phyloP scores from a whole-genome alignment of 192 early-diverging fungal species.

The Phycomyces blakesleeanus region DNA sequence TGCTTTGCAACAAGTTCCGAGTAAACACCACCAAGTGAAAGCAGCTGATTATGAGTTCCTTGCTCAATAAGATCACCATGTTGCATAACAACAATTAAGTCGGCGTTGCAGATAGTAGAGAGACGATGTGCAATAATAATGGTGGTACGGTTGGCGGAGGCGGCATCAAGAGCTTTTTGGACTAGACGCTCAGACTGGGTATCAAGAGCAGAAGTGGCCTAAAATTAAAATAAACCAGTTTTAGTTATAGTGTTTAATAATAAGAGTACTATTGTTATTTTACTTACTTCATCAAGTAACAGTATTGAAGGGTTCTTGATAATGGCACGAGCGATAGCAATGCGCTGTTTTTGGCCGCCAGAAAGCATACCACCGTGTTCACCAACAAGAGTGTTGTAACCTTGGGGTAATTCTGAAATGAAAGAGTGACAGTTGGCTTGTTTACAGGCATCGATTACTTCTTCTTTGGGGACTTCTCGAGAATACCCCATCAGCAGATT shows the following conservation, averaged over 20 bases:
- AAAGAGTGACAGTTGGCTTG: conserved; percentile 80
- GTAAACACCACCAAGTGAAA: conserved; percentile 61
- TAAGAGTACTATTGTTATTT: neutral
- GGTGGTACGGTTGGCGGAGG: conserved; percentile 73
- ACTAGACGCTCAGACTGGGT: conserved; percentile 75
- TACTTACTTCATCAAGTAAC: conserved; percentile 67
- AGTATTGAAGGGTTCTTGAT: conserved; percentile 86
- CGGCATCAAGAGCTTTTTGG: conserved; percentile 79
- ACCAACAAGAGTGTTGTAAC: conserved; percentile 83
- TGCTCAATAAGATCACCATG: conserved; percentile 65
- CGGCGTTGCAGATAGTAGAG: conserved; percentile 84
- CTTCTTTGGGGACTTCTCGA: conserved; percentile 55
- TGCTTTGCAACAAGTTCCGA: conserved; percentile 63
- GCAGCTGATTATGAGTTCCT: conserved; percentile 77
- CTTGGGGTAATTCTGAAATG: conserved; percentile 75
- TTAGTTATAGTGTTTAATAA: neutral
- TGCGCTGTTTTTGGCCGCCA: conserved; percentile 94
- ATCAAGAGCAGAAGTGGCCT: conserved; percentile 83
- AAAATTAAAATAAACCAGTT: conserved; percentile 4
- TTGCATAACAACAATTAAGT: conserved; percentile 83
- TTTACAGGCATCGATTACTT: conserved; percentile 65
- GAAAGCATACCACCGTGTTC: conserved; percentile 72
- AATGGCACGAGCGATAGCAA: conserved; percentile 91
- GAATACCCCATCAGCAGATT: conserved; percentile 75
- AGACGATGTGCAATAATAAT: conserved; percentile 90